phyloP scores from a whole-genome alignment of 2,329 filamentous ascomycete genomes.

The Fusarium verrucosum region DNA sequence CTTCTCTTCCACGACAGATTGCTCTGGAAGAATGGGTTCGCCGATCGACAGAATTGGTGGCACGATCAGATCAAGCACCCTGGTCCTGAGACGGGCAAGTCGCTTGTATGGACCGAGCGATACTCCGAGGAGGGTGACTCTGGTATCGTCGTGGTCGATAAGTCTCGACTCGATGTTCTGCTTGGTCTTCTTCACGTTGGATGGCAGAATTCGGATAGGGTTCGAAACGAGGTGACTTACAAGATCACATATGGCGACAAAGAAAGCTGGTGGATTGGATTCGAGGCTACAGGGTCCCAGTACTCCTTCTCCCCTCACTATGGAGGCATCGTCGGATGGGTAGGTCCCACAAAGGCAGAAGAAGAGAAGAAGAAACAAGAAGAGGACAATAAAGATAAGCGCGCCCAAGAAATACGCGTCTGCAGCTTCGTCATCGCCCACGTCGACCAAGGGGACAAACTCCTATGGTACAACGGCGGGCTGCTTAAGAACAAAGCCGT shows the following conservation, averaged over 20 bases:
- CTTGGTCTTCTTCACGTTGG: slow-evolving; percentile 53
- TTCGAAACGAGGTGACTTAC: slow-evolving; percentile 54
- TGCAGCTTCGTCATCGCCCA: slow-evolving; percentile 57
- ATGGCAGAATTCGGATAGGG: slow-evolving; percentile 56
- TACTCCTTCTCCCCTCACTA: slow-evolving; percentile 56
- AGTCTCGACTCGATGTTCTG: slow-evolving; percentile 49
- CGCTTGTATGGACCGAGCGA: slow-evolving; percentile 51
- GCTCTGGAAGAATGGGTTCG: slow-evolving; percentile 50
- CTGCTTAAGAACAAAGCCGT: slow-evolving; percentile 53
- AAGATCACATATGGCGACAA: slow-evolving; percentile 56
- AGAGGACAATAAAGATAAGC: not conserved
- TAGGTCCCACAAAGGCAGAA: not conserved
- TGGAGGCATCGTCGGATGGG: slow-evolving; percentile 53
- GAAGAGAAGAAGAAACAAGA: not conserved
- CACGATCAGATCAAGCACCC: slow-evolving; percentile 50
- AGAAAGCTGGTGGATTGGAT: slow-evolving; percentile 57
- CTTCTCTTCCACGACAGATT: slow-evolving; percentile 56
- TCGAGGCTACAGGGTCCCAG: slow-evolving; percentile 51
- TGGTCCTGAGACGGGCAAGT: slow-evolving; percentile 46
- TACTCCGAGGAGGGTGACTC: slow-evolving; percentile 56
- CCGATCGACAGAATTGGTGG: slow-evolving; percentile 52
- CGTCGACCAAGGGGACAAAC: slow-evolving; percentile 49
- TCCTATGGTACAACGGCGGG: slow-evolving; percentile 57
- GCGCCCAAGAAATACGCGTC: slow-evolving; percentile 36
- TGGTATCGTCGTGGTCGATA: slow-evolving; percentile 55